Percentiles rank a stretch among this genome's conserved stretches.
Evolutionary conservation across 2,329 filamentous ascomycete species (phyloP).

Genomic region (Clonostachys rhizophaga): DNA sequence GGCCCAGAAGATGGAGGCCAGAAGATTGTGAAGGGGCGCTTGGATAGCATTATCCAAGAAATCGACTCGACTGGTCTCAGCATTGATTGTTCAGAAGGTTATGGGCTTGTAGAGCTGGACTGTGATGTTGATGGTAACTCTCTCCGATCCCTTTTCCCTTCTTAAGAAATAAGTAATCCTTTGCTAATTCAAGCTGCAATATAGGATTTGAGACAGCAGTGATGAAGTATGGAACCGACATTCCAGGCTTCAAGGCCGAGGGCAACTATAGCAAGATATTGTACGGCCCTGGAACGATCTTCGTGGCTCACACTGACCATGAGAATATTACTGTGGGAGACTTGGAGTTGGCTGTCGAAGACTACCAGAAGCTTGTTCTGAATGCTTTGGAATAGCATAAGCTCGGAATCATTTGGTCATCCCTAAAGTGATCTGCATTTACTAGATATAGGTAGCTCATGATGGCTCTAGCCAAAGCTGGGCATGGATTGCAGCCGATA

Average conservation of each 20-base stretch:
- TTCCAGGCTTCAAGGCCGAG: constrained; percentile 21
- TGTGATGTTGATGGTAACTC: constrained; percentile 68
- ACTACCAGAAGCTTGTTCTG: constrained; percentile 63
- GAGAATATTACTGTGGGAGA: constrained; percentile 71
- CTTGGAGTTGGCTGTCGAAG: constrained; percentile 67
- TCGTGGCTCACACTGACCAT: constrained; percentile 76
- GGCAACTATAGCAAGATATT: constrained; percentile 34
- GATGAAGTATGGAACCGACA: constrained; percentile 85
- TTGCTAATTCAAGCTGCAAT: constrained; percentile 6
- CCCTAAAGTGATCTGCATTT: too few relatives aligned
- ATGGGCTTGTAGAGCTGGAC: constrained; percentile 73
- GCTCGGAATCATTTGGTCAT: too few relatives aligned
- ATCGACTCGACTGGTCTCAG: constrained; percentile 54
- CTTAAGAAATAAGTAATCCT: background rate
- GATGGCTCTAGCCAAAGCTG: too few relatives aligned
- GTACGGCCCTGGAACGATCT: constrained; percentile 63
- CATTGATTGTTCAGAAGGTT: constrained; percentile 60
- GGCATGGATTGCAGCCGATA: too few relatives aligned
- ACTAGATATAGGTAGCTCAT: too few relatives aligned
- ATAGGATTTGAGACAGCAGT: constrained; percentile 67
- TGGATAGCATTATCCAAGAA: constrained; percentile 50
- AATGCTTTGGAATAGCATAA: too few relatives aligned
- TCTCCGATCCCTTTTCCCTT: too few relatives aligned
- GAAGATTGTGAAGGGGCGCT: constrained; percentile 43
- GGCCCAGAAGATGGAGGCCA: constrained; percentile 59